Conservation (phyloP, 352 stramenopile genomes). For the Globisporangium paddicum region DNA sequence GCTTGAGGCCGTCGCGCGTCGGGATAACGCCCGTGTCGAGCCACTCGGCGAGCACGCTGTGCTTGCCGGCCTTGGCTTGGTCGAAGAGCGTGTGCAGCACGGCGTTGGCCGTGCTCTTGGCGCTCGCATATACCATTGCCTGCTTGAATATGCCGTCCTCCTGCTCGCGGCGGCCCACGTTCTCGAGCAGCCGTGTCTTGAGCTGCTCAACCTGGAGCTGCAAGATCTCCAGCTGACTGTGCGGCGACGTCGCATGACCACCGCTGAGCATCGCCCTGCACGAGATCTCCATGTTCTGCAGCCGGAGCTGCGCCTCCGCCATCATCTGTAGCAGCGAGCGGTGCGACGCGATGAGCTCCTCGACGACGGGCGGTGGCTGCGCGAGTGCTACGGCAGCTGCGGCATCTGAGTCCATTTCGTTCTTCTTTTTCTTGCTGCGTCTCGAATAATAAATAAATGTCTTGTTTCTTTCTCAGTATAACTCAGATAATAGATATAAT, state of each 20-base stretch:
- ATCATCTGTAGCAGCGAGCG: constrained; percentile 27
- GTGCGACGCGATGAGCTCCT: constrained; percentile 2
- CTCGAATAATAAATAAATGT: too few species aligned
- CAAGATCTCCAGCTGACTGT: constrained; percentile 24
- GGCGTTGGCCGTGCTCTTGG: constrained; percentile 70
- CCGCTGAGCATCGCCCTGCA: constrained; percentile 28
- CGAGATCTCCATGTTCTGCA: constrained; percentile 54
- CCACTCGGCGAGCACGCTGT: constrained; percentile 45
- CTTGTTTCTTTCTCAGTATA: too few species aligned
- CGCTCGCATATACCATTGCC: constrained; percentile 46
- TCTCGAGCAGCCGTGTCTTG: constrained; percentile 29
- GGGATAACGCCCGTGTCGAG: constrained; percentile 68
- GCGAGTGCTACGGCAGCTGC: background rate
- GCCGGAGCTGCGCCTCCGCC: constrained; percentile 30
- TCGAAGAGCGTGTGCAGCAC: constrained; percentile 78
- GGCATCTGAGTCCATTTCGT: background rate
- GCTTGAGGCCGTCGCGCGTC: constrained; percentile 66
- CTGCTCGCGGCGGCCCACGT: constrained; percentile 59
- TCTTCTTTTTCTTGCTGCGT: background rate
- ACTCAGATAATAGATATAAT: too few species aligned
- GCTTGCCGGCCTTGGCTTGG: constrained; percentile 55
- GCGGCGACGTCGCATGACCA: background rate
- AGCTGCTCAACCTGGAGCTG: constrained; percentile 50
- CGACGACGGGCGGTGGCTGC: background rate
- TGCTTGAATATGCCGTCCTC: constrained; percentile 55